A percentile compares a stretch with the other conserved stretches of the same genome.
Evolutionary conservation across 495 filamentous ascomycete genomes (phyloP).

Genomic region (Penicillium waksmanii): DNA sequence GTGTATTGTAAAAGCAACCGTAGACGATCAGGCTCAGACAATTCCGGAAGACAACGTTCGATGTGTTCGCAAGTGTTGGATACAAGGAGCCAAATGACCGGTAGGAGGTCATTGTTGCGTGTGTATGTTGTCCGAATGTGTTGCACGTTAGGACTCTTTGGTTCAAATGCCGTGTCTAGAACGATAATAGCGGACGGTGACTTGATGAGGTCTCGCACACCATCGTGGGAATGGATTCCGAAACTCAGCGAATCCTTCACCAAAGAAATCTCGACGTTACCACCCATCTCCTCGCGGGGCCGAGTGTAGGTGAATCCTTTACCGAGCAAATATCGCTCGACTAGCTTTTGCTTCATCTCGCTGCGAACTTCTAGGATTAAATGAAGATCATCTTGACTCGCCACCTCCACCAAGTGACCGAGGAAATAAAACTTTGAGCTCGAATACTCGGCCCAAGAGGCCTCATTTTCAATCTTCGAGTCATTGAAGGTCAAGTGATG

Average conservation of each 20-base stretch:
- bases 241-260: conserved; percentile 47
- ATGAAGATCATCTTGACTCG: conserved; percentile 45
- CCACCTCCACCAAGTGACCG: conserved; percentile 51
- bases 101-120: conserved; percentile 45
- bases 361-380: conserved; percentile 49
- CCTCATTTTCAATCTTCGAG: conserved; percentile 46
- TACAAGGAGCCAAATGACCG: conserved; percentile 57
- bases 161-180: conserved; percentile 53
- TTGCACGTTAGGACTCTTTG: conserved; percentile 42
- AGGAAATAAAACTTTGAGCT: conserved; percentile 64
- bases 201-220: conserved; percentile 41
- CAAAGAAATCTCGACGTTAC: conserved; percentile 40
- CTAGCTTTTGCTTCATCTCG: conserved; percentile 47
- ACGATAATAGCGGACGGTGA: conserved; percentile 55
- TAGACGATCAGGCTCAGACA: conserved; percentile 42
- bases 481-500: conserved; percentile 40
- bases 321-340: conserved; percentile 57
- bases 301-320: conserved; percentile 49
- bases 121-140: conserved; percentile 48
- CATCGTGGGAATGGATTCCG: conserved; percentile 51
- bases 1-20: conserved; percentile 44
- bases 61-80: conserved; percentile 61
- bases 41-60: conserved; percentile 52
- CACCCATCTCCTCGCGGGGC: conserved; percentile 44
- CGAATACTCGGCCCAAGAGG: conserved; percentile 57